phyloP scores from a whole-genome alignment of 73 alveolate genomes.

The Tetrahymena thermophila region DNA sequence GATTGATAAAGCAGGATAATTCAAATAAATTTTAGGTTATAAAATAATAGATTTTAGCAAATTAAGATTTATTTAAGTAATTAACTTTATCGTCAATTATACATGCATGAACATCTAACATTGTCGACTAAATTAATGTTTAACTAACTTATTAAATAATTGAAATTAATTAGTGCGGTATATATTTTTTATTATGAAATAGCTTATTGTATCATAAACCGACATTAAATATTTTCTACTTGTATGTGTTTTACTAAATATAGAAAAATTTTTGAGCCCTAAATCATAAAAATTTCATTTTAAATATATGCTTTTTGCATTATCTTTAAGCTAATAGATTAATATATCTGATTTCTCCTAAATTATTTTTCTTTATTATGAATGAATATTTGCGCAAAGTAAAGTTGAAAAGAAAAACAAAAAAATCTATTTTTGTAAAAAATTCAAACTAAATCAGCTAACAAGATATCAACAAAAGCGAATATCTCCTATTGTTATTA shows the following conservation, averaged over 20 bases:
- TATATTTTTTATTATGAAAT: neutral
- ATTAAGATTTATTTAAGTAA: neutral
- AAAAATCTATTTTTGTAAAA: neutral
- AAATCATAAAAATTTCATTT: too few species aligned
- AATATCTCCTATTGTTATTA: neutral
- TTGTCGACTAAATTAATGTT: neutral
- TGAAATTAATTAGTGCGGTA: neutral
- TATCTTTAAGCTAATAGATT: neutral
- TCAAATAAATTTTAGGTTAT: neutral
- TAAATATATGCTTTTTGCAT: neutral
- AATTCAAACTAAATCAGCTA: too few species aligned
- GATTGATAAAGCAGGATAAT: neutral
- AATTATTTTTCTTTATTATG: neutral
- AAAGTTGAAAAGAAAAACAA: neutral
- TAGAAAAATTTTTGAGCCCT: too few species aligned
- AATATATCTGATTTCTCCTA: neutral
- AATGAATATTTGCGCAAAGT: neutral
- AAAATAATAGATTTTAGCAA: neutral
- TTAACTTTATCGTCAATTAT: neutral
- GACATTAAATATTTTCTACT: neutral
- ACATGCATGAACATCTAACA: neutral
- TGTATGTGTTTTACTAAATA: too few species aligned
- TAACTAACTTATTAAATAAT: neutral
- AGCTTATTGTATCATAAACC: neutral
- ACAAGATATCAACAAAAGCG: neutral